These are phyloP conservation scores for Pezicula radicicola DNA, from an alignment of 2,329 filamentous ascomycete species.

Conservation along the genomic window DNA sequence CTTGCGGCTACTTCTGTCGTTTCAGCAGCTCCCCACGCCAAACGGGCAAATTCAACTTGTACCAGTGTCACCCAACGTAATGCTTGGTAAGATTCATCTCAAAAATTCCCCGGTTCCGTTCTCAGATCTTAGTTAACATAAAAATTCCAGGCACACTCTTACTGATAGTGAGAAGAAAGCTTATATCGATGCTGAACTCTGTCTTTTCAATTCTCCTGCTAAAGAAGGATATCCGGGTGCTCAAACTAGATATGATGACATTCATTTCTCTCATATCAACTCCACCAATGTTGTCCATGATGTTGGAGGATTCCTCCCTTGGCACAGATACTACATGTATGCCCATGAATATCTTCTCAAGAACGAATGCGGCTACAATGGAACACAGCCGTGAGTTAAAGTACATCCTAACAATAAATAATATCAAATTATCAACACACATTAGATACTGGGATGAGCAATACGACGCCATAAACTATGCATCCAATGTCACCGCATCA, in stretches of 20 bases:
- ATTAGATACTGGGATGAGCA: constrained; percentile 8
- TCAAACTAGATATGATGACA: constrained; percentile 33
- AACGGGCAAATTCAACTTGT: neutral
- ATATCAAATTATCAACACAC: neutral
- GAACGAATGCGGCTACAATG: constrained; percentile 34
- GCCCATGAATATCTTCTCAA: constrained; percentile 35
- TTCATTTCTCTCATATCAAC: constrained; percentile 32
- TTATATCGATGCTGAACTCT: constrained; percentile 12
- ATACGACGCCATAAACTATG: neutral
- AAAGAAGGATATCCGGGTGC: constrained; percentile 9
- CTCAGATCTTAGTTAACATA: neutral
- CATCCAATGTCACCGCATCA: constrained; percentile 6
- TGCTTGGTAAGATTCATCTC: neutral
- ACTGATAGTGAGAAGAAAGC: constrained; percentile 8
- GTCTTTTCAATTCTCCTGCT: constrained; percentile 4
- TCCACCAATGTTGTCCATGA: constrained; percentile 6
- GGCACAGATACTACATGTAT: constrained; percentile 36
- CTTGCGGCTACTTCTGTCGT: neutral
- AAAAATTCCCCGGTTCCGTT: neutral
- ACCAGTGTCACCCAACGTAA: neutral
- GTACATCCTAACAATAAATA: neutral
- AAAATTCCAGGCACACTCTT: constrained; percentile 3
- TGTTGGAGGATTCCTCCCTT: constrained; percentile 33
- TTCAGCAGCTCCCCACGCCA: neutral
- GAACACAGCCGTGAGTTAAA: constrained; percentile 2